Evolutionary conservation across 2,329 filamentous ascomycete species (phyloP), one percentile per base, ranked within the genome.

Genomic region (Ambrosiella beaveri): DNA sequence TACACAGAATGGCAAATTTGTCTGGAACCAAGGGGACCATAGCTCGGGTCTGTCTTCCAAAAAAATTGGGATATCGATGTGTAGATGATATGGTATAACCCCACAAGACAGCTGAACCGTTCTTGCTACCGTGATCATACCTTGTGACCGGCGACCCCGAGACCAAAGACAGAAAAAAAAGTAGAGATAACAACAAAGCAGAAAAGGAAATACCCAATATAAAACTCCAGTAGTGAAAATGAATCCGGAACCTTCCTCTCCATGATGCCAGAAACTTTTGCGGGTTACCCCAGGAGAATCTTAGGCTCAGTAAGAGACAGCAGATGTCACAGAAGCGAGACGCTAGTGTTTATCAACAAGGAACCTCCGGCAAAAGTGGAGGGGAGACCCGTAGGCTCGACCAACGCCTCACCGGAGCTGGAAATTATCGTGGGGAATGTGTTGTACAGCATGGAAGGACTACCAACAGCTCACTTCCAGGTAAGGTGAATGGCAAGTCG

Each of bases 41-140:
- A 57, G 27, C 54, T 49, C 54, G n/a, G 54, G 54, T 59, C 47
- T 53, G 54, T 54, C 27, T 47, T 17, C 7, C 35, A 38, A 54
- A 35, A 13, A 38, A 27, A 40, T 15, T 7, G 50, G 44, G 15
- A 50, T 37, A 38, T 35, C 13, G 15, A 39, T 1, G 35, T 36
- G 19, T 56, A 35, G 9, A n/a, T 2, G 35, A 27, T 11, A 56
- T 45, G 15, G 17, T 15, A 13, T 13, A 19, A 12, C 39, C 53
- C 5, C 3, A 19, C 36, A 57, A 38, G 55, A 38, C 12, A 36
- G 17, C n/a, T 44, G 58, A 45, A 56, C 58, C 15, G 54, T 57
- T 45, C 45, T 59, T 53, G n/a, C 19, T 13, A 8, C 44, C 4
- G 13, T 47, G 19, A 8, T 17, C 44, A 47, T 8, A n/a, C n/a